Evolutionary conservation across 2,329 filamentous ascomycete genomes (phyloP), one percentile per base, ranked within the genome.

Genomic region (Colletotrichum sp.): DNA sequence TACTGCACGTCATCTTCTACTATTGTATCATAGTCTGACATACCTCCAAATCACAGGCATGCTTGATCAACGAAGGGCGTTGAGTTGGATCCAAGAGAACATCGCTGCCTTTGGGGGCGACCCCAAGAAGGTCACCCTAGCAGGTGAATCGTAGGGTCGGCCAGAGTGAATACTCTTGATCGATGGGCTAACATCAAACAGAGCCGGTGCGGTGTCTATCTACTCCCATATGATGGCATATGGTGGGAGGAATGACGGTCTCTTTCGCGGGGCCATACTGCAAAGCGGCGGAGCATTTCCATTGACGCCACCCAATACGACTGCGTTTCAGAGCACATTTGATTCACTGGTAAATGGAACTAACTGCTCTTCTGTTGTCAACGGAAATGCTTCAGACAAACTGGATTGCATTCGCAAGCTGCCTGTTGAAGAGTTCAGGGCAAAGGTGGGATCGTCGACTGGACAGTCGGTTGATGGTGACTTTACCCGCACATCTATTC

Each of bases 251-350:
- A 84, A 92, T 76, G 88, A 92, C 65, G 82, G 83, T 5, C 84
- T 92, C 0, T 93, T 92, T 80, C 85, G 88, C 5, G 87, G 82
- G 12, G 89, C 85, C 3, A 90, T 92, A 26, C 82, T 86, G 57
- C 81, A 92, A 77, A 89, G 86, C 26, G 89, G 66, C 24, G 66
- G 66, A 6, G 80, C 79, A 77, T 70, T 69, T n/a, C 89, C 66
- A n/a, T 26, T 60, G 5, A 69, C 66, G 26, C 52, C 34, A 6
- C 52, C 66, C 0, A 21, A 69, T 15, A 60, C 66, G 18, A 82
- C 81, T 13, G 78, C 77, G 79, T 68, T 71, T 21, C 89, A 89
- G 18, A 82, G 81, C 30, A 82, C 84, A 10, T 75, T 85, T 3
- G 15, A 64, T 21, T 63, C 28, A 5, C 18, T 71, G 2, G 4